phyloP scores from a whole-genome alignment of 768 basidiomycete species.

The Tremella mesenterica region DNA sequence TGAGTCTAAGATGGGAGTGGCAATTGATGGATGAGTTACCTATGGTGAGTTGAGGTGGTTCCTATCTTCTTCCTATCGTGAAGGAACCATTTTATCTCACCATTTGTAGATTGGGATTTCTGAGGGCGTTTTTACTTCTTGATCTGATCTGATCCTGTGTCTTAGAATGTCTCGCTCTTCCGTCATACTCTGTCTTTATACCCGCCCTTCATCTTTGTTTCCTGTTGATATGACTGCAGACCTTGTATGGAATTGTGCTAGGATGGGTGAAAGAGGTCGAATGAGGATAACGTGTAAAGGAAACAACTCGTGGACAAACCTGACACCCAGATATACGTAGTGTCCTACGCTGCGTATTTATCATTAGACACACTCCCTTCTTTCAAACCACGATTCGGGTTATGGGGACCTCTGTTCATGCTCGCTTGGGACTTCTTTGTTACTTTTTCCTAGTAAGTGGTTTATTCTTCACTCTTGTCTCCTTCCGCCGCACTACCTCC shows the following conservation, averaged over 20 bases:
- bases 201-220: too few relatives aligned
- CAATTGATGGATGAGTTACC: slow-evolving; percentile 71
- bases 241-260: too few relatives aligned
- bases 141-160: too few relatives aligned
- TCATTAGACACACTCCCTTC: slow-evolving; percentile 48
- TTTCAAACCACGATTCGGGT: slow-evolving; percentile 25
- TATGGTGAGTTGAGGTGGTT: slow-evolving; percentile 48
- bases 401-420: slow-evolving; percentile 21
- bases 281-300: too few relatives aligned
- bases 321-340: slow-evolving; percentile 52
- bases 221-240: too few relatives aligned
- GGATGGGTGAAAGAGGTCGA: too few relatives aligned
- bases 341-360: slow-evolving; percentile 55
- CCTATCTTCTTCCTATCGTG: not conserved
- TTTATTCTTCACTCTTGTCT: not conserved
- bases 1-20: slow-evolving; percentile 63
- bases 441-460: slow-evolving; percentile 64
- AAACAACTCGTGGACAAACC: not conserved
- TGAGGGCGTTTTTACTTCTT: too few relatives aligned
- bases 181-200: too few relatives aligned
- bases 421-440: slow-evolving; percentile 56
- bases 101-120: too few relatives aligned
- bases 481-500: not conserved
- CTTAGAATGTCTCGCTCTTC: too few relatives aligned
- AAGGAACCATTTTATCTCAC: too few relatives aligned